phyloP scores from a whole-genome alignment of 2,329 filamentous ascomycete species.

The Westerdykella aurantiaca region DNA sequence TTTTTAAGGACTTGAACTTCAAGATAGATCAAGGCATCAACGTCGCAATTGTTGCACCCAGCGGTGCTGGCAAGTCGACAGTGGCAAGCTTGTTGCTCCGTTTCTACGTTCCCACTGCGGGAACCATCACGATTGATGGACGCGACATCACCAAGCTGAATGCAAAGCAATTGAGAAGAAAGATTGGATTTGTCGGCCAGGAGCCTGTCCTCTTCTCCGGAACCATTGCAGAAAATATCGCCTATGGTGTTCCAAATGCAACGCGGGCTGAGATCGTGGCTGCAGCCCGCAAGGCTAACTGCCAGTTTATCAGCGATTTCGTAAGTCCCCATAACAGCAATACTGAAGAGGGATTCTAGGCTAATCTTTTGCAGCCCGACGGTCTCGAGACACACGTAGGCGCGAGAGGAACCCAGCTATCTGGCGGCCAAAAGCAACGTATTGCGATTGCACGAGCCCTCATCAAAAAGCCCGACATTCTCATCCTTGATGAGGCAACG shows the following conservation, averaged over 20 bases:
- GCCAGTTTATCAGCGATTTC: conserved; percentile 93
- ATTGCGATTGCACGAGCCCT: conserved; percentile 94
- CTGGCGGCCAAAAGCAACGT: conserved; percentile 93
- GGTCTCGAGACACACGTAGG: conserved; percentile 93
- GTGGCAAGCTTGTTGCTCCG: conserved; percentile 85
- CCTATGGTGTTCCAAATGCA: conserved; percentile 79
- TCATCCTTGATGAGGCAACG: conserved; percentile 92
- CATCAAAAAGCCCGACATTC: conserved; percentile 91
- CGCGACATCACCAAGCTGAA: conserved; percentile 82
- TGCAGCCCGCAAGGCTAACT: conserved; percentile 89
- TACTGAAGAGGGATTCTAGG: neutral
- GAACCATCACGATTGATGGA: conserved; percentile 76
- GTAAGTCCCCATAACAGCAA: conserved; percentile 40
- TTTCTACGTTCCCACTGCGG: conserved; percentile 79
- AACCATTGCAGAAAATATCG: conserved; percentile 80
- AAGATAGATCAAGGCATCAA: conserved; percentile 90
- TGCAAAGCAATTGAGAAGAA: conserved; percentile 82
- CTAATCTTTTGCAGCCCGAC: conserved; percentile 55
- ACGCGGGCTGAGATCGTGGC: conserved; percentile 73
- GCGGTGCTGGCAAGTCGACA: conserved; percentile 92
- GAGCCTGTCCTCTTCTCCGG: conserved; percentile 90
- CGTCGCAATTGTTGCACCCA: conserved; percentile 93
- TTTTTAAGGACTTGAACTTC: conserved; percentile 85
- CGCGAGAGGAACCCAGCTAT: conserved; percentile 85
- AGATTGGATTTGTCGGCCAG: conserved; percentile 92